Percentiles rank a stretch among this genome's conserved stretches.
These are phyloP conservation scores for Sporisorium reilianum DNA, from an alignment of 1,284 basidiomycete species.

Conservation along the genomic window DNA sequence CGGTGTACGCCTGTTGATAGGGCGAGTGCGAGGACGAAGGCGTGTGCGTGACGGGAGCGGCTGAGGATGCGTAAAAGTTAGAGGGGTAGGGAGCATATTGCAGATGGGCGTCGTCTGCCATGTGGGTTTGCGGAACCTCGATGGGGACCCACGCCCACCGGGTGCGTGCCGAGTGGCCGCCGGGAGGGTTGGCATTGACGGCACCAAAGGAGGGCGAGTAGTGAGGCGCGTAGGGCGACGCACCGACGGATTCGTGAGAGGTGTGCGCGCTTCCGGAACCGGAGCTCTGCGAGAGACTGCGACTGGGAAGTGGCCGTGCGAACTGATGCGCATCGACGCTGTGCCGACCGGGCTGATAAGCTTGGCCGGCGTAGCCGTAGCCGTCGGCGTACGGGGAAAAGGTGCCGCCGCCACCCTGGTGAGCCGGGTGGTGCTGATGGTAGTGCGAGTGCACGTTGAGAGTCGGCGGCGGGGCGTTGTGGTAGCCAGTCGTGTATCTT, in stretches of 20 bases:
- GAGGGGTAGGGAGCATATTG: conserved; percentile 36
- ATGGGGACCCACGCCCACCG: conserved; percentile 53
- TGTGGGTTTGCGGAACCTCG: conserved; percentile 42
- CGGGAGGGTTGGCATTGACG: conserved; percentile 27
- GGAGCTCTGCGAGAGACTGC: conserved; percentile 34
- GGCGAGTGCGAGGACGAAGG: conserved; percentile 21
- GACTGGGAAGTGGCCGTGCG: conserved; percentile 19
- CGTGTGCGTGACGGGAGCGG: conserved; percentile 13
- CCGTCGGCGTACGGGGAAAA: conserved; percentile 19
- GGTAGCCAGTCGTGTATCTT: conserved; percentile 23
- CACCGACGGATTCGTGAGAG: conserved; percentile 17
- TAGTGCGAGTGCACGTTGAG: conserved; percentile 11
- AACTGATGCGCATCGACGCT: conserved; percentile 17
- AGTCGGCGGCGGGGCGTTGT: conserved; percentile 8
- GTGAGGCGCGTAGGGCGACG: conserved; percentile 21
- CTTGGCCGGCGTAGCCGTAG: conserved; percentile 16
- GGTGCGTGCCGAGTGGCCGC: conserved; percentile 33
- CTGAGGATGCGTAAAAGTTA: conserved; percentile 18
- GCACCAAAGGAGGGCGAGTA: conserved; percentile 28
- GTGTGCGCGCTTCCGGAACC: conserved; percentile 13
- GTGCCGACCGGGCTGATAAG: conserved; percentile 15
- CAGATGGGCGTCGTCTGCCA: conserved; percentile 29
- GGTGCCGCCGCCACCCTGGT: conserved; percentile 7
- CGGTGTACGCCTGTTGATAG: conserved; percentile 22
- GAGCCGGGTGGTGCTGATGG: conserved; percentile 16